phyloP scores from a whole-genome alignment of 306 rosid genomes.

The Vigna unguiculata region DNA sequence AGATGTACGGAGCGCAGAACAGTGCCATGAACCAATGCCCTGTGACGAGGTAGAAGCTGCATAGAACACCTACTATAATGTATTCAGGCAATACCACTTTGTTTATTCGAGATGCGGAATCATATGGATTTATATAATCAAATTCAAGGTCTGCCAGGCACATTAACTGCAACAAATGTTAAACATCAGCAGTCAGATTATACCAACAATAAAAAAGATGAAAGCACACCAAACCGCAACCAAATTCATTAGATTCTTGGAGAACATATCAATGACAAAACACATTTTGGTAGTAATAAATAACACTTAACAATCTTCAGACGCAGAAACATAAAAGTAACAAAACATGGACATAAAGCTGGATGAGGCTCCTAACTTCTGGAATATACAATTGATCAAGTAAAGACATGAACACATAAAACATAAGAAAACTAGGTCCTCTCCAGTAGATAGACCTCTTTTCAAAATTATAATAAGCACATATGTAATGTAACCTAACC shows the following conservation, averaged over 20 bases:
- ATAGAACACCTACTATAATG: conserved; percentile 66
- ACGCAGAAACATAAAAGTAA: conserved; percentile 32
- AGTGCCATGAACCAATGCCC: conserved; percentile 96
- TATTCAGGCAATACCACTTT: conserved; percentile 82
- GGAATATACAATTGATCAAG: conserved; percentile 23
- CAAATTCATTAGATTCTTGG: conserved; percentile 13
- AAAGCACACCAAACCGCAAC: conserved; percentile 18
- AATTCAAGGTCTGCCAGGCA: conserved; percentile 95
- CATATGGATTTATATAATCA: conserved; percentile 96
- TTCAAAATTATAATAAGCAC: conserved; percentile 26
- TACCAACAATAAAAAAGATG: background rate
- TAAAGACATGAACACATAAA: background rate
- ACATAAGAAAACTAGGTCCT: background rate
- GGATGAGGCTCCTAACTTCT: conserved; percentile 13
- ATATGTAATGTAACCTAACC: conserved; percentile 6
- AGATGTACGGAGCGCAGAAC: conserved; percentile 77
- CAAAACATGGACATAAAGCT: background rate
- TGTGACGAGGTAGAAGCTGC: conserved; percentile 71
- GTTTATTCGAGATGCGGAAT: conserved; percentile 84
- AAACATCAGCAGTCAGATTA: conserved; percentile 30
- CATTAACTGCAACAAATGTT: conserved; percentile 79
- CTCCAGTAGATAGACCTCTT: conserved; percentile 8
- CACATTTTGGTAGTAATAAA: conserved; percentile 17
- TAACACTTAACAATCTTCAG: conserved; percentile 26
- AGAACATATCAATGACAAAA: conserved; percentile 37